Conservation (phyloP, 2,329 filamentous ascomycete genomes). For the Colletotrichum somersetense region DNA sequence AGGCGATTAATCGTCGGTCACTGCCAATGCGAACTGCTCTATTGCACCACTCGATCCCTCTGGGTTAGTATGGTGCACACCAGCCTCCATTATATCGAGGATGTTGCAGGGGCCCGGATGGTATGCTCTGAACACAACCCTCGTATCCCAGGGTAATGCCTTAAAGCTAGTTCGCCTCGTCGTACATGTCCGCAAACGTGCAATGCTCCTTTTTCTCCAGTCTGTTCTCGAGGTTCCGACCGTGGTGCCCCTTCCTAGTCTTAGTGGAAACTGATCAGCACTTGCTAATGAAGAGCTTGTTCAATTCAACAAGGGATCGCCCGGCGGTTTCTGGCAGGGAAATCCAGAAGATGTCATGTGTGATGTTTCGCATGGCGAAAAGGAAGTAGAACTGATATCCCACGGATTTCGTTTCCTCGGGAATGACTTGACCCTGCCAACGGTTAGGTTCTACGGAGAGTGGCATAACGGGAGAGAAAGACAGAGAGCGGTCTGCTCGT, state of each 20-base stretch:
- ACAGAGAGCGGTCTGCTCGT: conserved; percentile 69
- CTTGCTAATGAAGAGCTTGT: conserved; percentile 73
- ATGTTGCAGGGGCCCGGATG: too few species aligned
- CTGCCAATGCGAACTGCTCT: too few species aligned
- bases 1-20: not conserved
- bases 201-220: conserved; percentile 18
- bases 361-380: conserved; percentile 69
- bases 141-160: too few species aligned
- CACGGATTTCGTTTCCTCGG: conserved; percentile 17
- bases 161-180: not conserved
- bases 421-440: conserved; percentile 23
- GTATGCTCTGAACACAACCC: not conserved
- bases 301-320: conserved; percentile 76
- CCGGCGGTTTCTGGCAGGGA: conserved; percentile 75
- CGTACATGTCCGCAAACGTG: not conserved
- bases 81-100: not conserved
- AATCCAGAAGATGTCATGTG: conserved; percentile 67
- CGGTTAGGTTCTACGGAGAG: too few species aligned
- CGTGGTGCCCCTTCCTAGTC: not conserved
- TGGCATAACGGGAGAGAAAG: too few species aligned
- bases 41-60: not conserved
- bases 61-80: not conserved
- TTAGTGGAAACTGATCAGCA: conserved; percentile 67
- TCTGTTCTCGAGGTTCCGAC: conserved; percentile 7
- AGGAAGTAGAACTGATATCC: conserved; percentile 29